Evolutionary conservation across 352 stramenopile genomes (phyloP).

Genomic region (Pythium phragmiticola): DNA sequence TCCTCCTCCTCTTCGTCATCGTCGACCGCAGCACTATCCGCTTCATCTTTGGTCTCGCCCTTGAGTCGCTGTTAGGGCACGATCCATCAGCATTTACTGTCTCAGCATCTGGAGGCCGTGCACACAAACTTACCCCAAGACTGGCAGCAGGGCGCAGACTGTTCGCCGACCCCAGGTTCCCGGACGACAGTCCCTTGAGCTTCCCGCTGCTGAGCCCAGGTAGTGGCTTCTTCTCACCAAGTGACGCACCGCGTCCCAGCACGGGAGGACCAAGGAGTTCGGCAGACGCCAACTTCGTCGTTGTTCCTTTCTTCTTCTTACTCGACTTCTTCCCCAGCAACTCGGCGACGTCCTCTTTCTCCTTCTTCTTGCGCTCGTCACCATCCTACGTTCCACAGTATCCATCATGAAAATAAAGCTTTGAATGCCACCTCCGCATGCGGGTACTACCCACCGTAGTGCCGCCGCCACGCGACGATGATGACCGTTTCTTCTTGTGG

Average conservation of each 20-base stretch:
- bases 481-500: constrained; percentile 78
- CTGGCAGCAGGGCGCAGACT: constrained; percentile 43
- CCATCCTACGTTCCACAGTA: constrained; percentile 38
- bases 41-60: constrained; percentile 36
- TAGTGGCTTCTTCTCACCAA: constrained; percentile 74
- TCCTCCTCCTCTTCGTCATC: constrained; percentile 28
- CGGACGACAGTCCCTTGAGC: constrained; percentile 19
- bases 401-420: neutral
- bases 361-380: constrained; percentile 77
- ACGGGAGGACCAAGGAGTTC: constrained; percentile 46
- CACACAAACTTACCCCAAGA: constrained; percentile 42
- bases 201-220: constrained; percentile 36
- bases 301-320: constrained; percentile 60
- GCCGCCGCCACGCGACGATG: neutral
- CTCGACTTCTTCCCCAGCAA: constrained; percentile 60
- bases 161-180: constrained; percentile 23
- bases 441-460: neutral
- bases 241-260: constrained; percentile 34
- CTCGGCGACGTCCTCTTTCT: constrained; percentile 77
- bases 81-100: neutral
- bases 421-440: neutral
- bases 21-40: constrained; percentile 33
- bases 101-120: neutral
- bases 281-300: constrained; percentile 28
- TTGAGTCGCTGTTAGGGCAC: constrained; percentile 22